phyloP scores from a whole-genome alignment of 2,329 filamentous ascomycete species.

The Fusarium albosuccineum region DNA sequence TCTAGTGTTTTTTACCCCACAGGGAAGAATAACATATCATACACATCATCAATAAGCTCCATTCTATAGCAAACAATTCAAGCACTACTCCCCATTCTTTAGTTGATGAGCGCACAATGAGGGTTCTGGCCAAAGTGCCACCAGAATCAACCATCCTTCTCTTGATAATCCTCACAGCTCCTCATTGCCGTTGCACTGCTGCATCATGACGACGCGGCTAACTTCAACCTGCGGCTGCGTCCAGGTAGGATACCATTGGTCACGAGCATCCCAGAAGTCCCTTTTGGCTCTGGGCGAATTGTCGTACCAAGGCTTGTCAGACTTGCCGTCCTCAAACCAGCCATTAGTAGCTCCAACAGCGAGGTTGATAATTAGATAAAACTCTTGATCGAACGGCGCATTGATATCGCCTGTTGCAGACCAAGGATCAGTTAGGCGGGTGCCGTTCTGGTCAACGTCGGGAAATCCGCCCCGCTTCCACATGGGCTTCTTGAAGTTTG shows the following conservation, averaged over 20 bases:
- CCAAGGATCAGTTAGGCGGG: conserved; percentile 74
- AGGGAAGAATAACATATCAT: too few species aligned
- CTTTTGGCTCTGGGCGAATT: conserved; percentile 72
- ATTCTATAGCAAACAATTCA: neutral
- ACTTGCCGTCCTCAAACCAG: conserved; percentile 82
- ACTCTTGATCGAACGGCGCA: conserved; percentile 81
- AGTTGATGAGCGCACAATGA: too few species aligned
- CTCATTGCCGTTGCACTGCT: conserved; percentile 75
- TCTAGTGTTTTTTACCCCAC: too few species aligned
- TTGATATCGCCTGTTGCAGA: conserved; percentile 68
- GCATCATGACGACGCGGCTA: conserved; percentile 77
- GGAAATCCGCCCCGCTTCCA: conserved; percentile 79
- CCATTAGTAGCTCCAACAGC: conserved; percentile 84
- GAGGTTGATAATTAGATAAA: conserved; percentile 82
- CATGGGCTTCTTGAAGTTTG: conserved; percentile 76
- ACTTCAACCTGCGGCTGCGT: conserved; percentile 75
- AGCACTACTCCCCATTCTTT: neutral
- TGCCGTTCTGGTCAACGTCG: conserved; percentile 73
- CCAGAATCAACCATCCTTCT: neutral
- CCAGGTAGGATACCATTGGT: conserved; percentile 80
- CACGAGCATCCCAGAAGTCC: conserved; percentile 81
- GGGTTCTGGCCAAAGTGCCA: neutral
- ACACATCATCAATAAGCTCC: too few species aligned
- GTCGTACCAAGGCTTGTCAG: conserved; percentile 85
- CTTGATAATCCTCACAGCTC: conserved; percentile 52